A percentile compares a stretch with the other conserved stretches of the same genome.
Conservation (phyloP, 2,329 filamentous ascomycete genomes). For the Thyridium curvatum region DNA sequence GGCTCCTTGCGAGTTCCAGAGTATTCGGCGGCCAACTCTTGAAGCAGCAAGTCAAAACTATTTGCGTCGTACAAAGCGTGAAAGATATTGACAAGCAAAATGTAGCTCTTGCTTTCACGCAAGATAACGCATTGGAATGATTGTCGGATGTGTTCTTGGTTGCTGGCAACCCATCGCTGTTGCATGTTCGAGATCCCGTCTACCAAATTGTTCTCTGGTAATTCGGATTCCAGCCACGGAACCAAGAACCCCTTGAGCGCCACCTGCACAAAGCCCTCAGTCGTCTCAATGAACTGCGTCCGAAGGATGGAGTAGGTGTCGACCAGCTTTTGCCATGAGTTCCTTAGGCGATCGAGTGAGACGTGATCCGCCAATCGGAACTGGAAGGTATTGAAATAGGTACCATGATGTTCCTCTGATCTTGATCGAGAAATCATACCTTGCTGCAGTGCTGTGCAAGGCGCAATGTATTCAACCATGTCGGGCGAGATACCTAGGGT, state of each 20-base stretch:
- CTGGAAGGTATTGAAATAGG: conserved; percentile 75
- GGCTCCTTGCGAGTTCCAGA: conserved; percentile 9
- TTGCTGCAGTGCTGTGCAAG: conserved; percentile 80
- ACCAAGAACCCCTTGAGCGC: conserved; percentile 40
- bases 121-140: too few species aligned
- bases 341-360: conserved; percentile 37
- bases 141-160: conserved; percentile 34
- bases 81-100: conserved; percentile 58
- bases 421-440: conserved; percentile 74
- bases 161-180: conserved; percentile 46
- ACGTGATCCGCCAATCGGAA: conserved; percentile 45
- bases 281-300: conserved; percentile 65
- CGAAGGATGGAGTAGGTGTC: conserved; percentile 57
- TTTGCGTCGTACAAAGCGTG: conserved; percentile 84
- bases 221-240: conserved; percentile 34
- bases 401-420: conserved; percentile 39
- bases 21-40: conserved; percentile 50
- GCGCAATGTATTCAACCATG: conserved; percentile 66
- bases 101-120: too few species aligned
- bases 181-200: conserved; percentile 26
- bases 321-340: conserved; percentile 53
- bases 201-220: conserved; percentile 23
- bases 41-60: conserved; percentile 64
- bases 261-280: conserved; percentile 72
- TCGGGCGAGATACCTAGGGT: conserved; percentile 41